Base-by-base conservation (phyloP, 1,139 yeast species). In the Geotrichum reessii region DNA sequence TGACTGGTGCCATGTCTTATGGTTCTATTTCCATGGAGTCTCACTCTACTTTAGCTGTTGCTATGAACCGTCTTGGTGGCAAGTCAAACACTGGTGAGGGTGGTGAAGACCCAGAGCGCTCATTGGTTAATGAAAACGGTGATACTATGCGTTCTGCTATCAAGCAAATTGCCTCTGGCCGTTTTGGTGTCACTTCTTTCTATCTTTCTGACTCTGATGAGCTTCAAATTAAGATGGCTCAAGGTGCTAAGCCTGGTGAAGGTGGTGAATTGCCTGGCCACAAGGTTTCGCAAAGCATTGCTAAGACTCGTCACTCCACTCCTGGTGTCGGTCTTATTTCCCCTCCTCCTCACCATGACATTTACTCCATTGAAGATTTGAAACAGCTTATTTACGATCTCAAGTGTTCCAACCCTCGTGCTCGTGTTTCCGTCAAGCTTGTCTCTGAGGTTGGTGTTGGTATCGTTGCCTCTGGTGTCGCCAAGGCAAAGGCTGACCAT, bases 211-310 rank as follows among this genome's bases (percentile, higher is more conserved):
- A 93, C 76, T 96, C 98, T 50, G 98, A 93, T 71, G 98, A 93
- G 77, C 83, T 93, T 65, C 99, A 93, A 76, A 93, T 93, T 73
- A 93, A 93, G 77, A 91, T 93, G 95, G 98, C 99, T 9, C 99
- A 93, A 76, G 98, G 99, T 76, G 99, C 99, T 59, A 93, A 93
- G 76, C 98, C 98, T 9, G 99, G 98, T 79, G 98, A 93, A 78
- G 99, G 99, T 80, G 99, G 99, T 81, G 98, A 93, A 75, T 80
- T 93, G 66, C 97, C 98, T 51, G 97, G 97, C 62, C 87, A 88
- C 77, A 93, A 93, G 76, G 98, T 93, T 53, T 83, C 95, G 48
- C 83, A 81, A 58, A 83, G 83, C 56, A 93, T 93, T 76, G 99
- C 96, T 58, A 90, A 87, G 75, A 92, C 98, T 3, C 85, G 99